A percentile compares a stretch with the other conserved stretches of the same genome.
Conservation (phyloP, 2,329 filamentous ascomycete species). For the Aspergillus ruber region DNA sequence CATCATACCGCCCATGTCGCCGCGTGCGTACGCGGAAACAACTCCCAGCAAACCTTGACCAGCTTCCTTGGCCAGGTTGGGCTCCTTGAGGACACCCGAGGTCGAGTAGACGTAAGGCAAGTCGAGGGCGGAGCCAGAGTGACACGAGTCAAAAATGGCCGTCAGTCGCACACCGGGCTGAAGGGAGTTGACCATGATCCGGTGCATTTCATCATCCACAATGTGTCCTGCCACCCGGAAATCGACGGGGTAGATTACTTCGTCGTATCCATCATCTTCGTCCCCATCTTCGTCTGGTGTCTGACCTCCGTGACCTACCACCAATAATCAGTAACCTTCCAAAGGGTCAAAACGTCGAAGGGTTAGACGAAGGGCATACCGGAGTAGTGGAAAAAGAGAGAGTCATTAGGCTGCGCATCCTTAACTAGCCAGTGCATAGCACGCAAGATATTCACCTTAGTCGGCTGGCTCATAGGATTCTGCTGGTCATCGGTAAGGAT, state of each 20-base stretch:
- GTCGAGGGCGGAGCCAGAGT: slow-evolving; percentile 61
- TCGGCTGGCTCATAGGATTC: slow-evolving; percentile 94
- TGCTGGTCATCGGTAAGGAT: slow-evolving; percentile 94
- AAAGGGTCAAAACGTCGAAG: background rate
- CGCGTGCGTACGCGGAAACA: slow-evolving; percentile 71
- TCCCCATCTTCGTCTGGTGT: slow-evolving; percentile 67
- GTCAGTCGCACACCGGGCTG: slow-evolving; percentile 72
- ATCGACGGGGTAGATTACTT: slow-evolving; percentile 74
- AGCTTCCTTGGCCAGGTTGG: slow-evolving; percentile 61
- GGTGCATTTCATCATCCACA: slow-evolving; percentile 72
- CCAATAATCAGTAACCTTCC: background rate
- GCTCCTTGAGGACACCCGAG: slow-evolving; percentile 62
- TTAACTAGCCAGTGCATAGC: slow-evolving; percentile 99
- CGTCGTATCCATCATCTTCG: slow-evolving; percentile 70
- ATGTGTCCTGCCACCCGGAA: slow-evolving; percentile 65
- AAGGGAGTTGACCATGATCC: slow-evolving; percentile 68
- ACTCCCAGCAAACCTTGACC: slow-evolving; percentile 59
- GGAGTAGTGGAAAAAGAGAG: slow-evolving; percentile 95
- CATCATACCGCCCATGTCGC: slow-evolving; percentile 76
- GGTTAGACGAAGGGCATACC: slow-evolving; percentile 46
- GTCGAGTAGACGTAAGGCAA: slow-evolving; percentile 63
- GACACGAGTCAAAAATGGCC: slow-evolving; percentile 63
- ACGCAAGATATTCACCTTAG: slow-evolving; percentile 87
- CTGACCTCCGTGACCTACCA: slow-evolving; percentile 65
- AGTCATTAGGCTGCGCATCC: slow-evolving; percentile 85